phyloP scores from a whole-genome alignment of 805 yeast species.

The Candida suzukii region DNA sequence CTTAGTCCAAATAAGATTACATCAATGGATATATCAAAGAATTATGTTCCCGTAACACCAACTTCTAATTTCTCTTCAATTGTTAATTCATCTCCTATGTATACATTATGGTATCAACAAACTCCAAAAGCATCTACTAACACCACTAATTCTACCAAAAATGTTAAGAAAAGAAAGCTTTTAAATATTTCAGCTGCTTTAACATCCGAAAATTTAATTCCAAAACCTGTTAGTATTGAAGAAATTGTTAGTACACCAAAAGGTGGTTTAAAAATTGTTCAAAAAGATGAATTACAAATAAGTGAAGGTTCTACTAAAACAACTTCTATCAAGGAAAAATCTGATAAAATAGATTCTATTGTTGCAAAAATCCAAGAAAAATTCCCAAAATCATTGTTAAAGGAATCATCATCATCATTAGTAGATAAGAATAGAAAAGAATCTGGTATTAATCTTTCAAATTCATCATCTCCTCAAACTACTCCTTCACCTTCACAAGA shows the following conservation, averaged over 20 bases:
- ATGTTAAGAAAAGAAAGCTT: neutral
- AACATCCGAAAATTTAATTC: slow-evolving; percentile 8
- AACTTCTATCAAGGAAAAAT: neutral
- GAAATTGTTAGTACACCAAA: slow-evolving; percentile 13
- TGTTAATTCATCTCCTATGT: slow-evolving; percentile 28
- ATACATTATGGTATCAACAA: slow-evolving; percentile 23
- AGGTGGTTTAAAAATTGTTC: slow-evolving; percentile 6
- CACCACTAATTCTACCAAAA: neutral
- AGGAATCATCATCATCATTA: neutral
- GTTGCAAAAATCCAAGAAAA: slow-evolving; percentile 2
- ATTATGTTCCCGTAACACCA: slow-evolving; percentile 19
- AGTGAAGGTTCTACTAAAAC: too few species aligned
- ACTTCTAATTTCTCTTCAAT: slow-evolving; percentile 24
- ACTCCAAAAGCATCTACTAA: slow-evolving; percentile 16
- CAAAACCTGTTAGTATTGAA: slow-evolving; percentile 16
- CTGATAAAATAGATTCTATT: neutral
- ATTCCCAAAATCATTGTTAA: slow-evolving; percentile 3
- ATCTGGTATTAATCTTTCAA: slow-evolving; percentile 5
- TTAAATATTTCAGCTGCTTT: neutral
- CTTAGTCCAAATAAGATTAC: neutral
- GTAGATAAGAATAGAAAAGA: neutral
- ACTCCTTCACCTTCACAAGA: neutral
- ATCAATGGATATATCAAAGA: neutral
- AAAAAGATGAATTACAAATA: slow-evolving; percentile 11
- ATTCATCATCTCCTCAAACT: neutral